phyloP scores from a whole-genome alignment of 148 eudicot species.

The Amaranthus palmeri region DNA sequence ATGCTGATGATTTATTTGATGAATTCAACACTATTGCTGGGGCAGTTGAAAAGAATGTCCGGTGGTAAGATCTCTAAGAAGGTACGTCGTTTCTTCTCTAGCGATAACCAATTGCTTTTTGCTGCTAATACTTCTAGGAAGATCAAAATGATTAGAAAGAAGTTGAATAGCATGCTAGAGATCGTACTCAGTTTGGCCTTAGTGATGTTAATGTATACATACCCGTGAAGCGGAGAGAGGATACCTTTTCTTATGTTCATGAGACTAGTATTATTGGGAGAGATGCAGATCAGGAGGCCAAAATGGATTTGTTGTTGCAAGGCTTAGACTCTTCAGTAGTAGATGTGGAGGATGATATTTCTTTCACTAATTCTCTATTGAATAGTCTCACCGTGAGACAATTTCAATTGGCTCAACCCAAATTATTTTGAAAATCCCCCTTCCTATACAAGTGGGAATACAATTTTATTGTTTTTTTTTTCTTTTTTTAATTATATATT shows the following conservation, averaged over 20 bases:
- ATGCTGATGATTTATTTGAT: too few species aligned
- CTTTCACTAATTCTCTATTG: not conserved
- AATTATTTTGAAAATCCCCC: too few species aligned
- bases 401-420: too few species aligned
- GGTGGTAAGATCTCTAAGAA: too few species aligned
- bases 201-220: conserved; percentile 10
- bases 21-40: too few species aligned
- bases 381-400: too few species aligned
- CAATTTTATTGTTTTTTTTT: too few species aligned
- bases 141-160: conserved; percentile 13
- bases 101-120: conserved; percentile 9
- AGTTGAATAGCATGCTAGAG: conserved; percentile 10
- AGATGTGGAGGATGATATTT: not conserved
- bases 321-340: not conserved
- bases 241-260: conserved; percentile 14
- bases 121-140: conserved; percentile 7
- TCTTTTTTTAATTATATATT: too few species aligned
- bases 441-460: too few species aligned
- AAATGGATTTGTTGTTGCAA: conserved; percentile 6
- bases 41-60: too few species aligned
- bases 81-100: conserved; percentile 16
- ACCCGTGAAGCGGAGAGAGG: conserved; percentile 10
- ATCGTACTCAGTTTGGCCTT: conserved; percentile 12
- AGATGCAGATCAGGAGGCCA: conserved; percentile 15
- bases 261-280: conserved; percentile 17